Evolutionary conservation across 352 stramenopile genomes (phyloP).

Genomic region (Globisporangium yorkense): DNA sequence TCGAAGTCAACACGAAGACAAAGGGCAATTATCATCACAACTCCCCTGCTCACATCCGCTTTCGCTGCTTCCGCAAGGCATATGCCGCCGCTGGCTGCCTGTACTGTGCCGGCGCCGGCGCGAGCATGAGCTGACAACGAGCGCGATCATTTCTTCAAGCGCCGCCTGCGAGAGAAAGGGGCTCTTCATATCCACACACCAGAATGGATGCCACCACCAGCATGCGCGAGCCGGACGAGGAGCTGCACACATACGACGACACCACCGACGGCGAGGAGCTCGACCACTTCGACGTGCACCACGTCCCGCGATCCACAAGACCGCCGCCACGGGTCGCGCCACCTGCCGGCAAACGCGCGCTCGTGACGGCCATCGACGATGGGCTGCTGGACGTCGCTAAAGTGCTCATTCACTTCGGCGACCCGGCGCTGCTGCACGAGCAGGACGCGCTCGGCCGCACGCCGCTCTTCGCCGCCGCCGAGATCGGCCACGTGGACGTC

Average conservation of each 20-base stretch:
- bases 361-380: constrained; percentile 11
- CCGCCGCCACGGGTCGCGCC: neutral
- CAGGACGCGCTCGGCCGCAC: constrained; percentile 9
- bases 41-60: too few relatives aligned
- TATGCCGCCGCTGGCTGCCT: neutral
- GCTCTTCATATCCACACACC: neutral
- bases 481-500: constrained; percentile 7
- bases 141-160: constrained; percentile 1
- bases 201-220: neutral
- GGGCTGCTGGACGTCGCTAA: constrained; percentile 12
- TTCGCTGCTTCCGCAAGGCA: too few relatives aligned
- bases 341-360: constrained; percentile 6
- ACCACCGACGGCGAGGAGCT: constrained; percentile 6
- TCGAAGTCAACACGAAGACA: too few relatives aligned
- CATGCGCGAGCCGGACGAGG: constrained; percentile 1
- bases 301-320: neutral
- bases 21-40: too few relatives aligned
- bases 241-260: constrained; percentile 2
- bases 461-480: constrained; percentile 8
- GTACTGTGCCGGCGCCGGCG: neutral
- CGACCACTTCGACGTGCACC: constrained; percentile 7
- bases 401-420: constrained; percentile 14
- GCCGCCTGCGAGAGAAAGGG: neutral
- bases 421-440: constrained; percentile 9
- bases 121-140: neutral